Base-by-base conservation (phyloP, 495 filamentous ascomycete species). In the Neurospora tetrasperma region DNA sequence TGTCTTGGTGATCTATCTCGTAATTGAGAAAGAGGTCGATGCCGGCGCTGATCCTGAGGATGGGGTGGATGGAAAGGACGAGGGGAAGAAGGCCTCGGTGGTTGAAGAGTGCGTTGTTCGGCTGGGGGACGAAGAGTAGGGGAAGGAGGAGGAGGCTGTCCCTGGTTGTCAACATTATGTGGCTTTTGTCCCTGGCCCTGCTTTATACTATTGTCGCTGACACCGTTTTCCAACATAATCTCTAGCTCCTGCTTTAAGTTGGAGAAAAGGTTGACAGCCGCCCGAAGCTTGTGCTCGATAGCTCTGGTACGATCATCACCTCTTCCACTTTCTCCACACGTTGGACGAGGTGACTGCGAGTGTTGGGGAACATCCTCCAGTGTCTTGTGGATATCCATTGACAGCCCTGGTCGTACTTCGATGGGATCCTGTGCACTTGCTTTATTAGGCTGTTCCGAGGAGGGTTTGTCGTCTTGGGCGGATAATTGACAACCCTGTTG, bases 161-260 rank as follows among this genome's bases (percentile, higher is more conserved):
- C 23, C 38, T 72, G 46, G 41, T 54, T 35, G 16, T 40, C 14
- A 10, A 12, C 3, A 38, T n/a, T 48, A 3, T 2, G 16, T 3
- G 23, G 7, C 39, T 31, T 35, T n/a, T 31, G 54, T 27, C 23
- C 10, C 4, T 54, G n/a, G 5, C 43, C 73, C 1, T 46, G 12
- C 3, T n/a, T 4, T 3, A 3, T 8, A 35, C 5, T 4, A 18
- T 41, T n/a, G 27, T 41, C n/a, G 27, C 70, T 42, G 11, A 10
- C 12, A 20, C 20, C 23, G 48, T 44, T 39, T 40, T 68, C 71
- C 1, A 80, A 74, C 12, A 79, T 43, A 14, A 59, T 42, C 42
- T 78, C 68, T n/a, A 80, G 75, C 14, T 78, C 74, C 2, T 70
- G 43, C 54, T 79, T 75, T n/a, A 77, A 59, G 68, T 62, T 70